Base-by-base conservation (phyloP, 2,329 filamentous ascomycete species). In the Byssochlamys sp. region DNA sequence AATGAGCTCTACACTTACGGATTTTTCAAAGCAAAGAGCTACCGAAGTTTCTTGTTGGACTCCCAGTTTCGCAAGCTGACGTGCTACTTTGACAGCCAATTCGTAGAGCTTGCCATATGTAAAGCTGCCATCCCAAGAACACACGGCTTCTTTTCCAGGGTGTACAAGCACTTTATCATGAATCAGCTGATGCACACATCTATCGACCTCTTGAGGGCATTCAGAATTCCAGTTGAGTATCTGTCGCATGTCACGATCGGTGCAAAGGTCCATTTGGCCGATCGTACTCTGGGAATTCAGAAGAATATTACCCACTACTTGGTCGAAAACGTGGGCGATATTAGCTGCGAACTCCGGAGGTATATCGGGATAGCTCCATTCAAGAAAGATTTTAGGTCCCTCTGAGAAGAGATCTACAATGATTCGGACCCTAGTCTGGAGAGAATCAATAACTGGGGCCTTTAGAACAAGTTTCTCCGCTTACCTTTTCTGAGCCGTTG, bases 231-330 rank as follows among this genome's bases (percentile, higher is more conserved):
- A 83, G 4, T 77, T 75, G 6, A 80, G 65, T 49, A 84, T 77
- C 57, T 83, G 80, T 3, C 78, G 73, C 60, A 79, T 78, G 61
- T 85, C 82, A 7, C 78, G 73, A 53, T 81, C 78, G 11, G 77
- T 83, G 62, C 84, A 83, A 2, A 82, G 71, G 65, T 83, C 78
- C 27, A 80, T 68, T 24, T 80, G 70, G 4, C 71, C 70, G 3
- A 71, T 67, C 14, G 69, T 71, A 9, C 74, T 71, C 0, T 45
- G 14, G 7, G 78, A 75, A 2, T 69, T 66, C 1, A 73, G 69
- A 11, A 84, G 60, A 1, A 82, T 75, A 19, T 75, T 69, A 11
- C 75, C 70, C 14, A 85, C 68, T 0, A 82, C 77, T 26, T 77
- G 75, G 45, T 81, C 80, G 51, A 85, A 83, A 0, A 79, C 80